phyloP scores from a whole-genome alignment of 2,329 filamentous ascomycete species.

The Lasiodiplodia citricola region DNA sequence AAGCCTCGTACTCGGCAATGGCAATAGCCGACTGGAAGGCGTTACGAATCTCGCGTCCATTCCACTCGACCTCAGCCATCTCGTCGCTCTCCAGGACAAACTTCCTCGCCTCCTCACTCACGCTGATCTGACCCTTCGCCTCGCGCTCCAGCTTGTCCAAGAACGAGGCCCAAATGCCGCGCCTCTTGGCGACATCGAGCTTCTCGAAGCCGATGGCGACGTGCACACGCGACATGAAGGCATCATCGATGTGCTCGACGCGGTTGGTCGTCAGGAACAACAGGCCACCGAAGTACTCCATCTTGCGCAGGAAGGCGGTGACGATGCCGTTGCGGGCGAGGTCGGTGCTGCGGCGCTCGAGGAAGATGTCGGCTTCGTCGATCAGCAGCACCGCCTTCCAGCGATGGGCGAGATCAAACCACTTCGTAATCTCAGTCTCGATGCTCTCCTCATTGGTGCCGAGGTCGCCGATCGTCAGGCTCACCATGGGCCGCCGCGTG shows the following conservation, averaged over 20 bases:
- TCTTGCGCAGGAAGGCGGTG: conserved; percentile 26
- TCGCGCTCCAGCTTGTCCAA: conserved; percentile 13
- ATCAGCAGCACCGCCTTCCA: conserved; percentile 26
- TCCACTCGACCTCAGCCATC: conserved; percentile 27
- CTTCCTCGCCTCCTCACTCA: background rate
- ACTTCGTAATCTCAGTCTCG: conserved; percentile 29
- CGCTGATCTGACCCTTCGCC: background rate
- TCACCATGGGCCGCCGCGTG: conserved; percentile 6
- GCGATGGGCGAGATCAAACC: conserved; percentile 27
- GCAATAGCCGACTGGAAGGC: conserved; percentile 33
- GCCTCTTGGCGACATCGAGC: conserved; percentile 24
- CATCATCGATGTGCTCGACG: conserved; percentile 37
- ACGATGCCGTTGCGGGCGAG: conserved; percentile 56
- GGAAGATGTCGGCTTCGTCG: conserved; percentile 48
- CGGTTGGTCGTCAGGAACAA: conserved; percentile 45
- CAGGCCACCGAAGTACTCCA: conserved; percentile 33
- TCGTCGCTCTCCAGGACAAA: conserved; percentile 1
- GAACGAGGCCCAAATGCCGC: conserved; percentile 18
- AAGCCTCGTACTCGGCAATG: conserved; percentile 29
- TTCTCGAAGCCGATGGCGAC: conserved; percentile 27
- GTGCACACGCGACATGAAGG: conserved; percentile 28
- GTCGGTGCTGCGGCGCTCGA: conserved; percentile 55
- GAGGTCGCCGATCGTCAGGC: conserved; percentile 27
- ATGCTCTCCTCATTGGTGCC: conserved; percentile 23
- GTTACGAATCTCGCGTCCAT: conserved; percentile 32